A percentile compares a stretch with the other conserved stretches of the same genome.
Conservation (phyloP, 148 eudicot species). For the Selenicereus undatus region DNA sequence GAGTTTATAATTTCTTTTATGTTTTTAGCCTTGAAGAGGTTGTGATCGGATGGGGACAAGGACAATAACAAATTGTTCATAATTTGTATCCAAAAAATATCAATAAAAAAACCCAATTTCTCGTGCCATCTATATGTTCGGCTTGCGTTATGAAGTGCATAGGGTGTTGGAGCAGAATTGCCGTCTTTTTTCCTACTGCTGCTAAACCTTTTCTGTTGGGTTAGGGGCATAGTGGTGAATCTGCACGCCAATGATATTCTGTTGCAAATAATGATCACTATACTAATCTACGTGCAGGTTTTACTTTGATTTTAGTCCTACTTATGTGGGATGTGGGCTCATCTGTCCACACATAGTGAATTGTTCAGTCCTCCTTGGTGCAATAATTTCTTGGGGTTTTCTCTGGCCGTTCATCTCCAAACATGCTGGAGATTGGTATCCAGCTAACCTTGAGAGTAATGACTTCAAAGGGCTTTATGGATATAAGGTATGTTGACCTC, state of each 20-base stretch:
- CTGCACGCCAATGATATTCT: background rate
- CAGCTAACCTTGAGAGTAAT: slow-evolving; percentile 63
- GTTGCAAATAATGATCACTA: background rate
- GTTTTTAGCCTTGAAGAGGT: too few relatives aligned
- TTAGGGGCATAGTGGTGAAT: background rate
- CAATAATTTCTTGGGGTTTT: slow-evolving; percentile 91
- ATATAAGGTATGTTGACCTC: slow-evolving; percentile 50
- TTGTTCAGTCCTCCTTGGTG: slow-evolving; percentile 87
- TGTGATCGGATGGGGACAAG: too few relatives aligned
- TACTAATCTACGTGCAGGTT: slow-evolving; percentile 51
- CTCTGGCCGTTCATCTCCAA: slow-evolving; percentile 91
- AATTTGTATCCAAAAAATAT: too few relatives aligned
- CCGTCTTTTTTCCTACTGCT: too few relatives aligned
- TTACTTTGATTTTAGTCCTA: slow-evolving; percentile 94
- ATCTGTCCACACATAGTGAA: slow-evolving; percentile 97
- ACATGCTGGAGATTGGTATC: slow-evolving; percentile 94
- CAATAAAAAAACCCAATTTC: too few relatives aligned
- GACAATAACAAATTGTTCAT: too few relatives aligned
- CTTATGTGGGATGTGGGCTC: slow-evolving; percentile 98
- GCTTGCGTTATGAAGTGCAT: too few relatives aligned
- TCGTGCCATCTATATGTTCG: too few relatives aligned
- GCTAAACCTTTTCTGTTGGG: background rate
- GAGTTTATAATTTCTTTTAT: too few relatives aligned
- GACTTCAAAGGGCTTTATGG: slow-evolving; percentile 89
- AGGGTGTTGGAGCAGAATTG: too few relatives aligned